Conservation (phyloP, 2,329 filamentous ascomycete species). For the Colletotrichum tropicale region DNA sequence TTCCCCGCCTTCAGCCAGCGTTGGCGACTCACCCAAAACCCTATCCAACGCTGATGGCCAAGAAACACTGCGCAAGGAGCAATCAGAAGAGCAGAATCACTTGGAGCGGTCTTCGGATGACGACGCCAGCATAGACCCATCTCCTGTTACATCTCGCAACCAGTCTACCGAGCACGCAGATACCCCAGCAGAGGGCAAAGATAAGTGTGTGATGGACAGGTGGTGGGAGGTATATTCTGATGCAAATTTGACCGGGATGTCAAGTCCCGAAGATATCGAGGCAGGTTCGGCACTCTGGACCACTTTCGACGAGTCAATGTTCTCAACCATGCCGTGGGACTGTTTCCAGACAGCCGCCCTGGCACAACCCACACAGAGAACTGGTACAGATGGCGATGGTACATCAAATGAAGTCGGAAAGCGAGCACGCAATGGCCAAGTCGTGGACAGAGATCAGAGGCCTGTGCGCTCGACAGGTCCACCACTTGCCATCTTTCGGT, state of each 20-base stretch:
- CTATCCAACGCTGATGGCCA: not conserved
- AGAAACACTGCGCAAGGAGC: not conserved
- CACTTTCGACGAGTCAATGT: not conserved
- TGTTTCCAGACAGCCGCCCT: not conserved
- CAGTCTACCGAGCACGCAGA: not conserved
- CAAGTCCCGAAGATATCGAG: not conserved
- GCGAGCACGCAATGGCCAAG: not conserved
- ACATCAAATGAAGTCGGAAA: not conserved
- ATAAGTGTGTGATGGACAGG: not conserved
- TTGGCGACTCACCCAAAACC: not conserved
- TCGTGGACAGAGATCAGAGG: not conserved
- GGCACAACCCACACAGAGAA: not conserved
- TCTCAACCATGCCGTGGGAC: not conserved
- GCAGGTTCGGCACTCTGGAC: not conserved
- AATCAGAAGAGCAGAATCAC: not conserved
- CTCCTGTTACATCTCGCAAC: rapidly evolving
- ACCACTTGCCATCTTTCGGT: not conserved
- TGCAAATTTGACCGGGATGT: not conserved
- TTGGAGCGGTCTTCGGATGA: not conserved
- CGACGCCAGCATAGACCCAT: not conserved
- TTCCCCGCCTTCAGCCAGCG: not conserved
- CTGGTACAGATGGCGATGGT: rapidly evolving
- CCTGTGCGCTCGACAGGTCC: not conserved
- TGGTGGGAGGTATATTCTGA: not conserved
- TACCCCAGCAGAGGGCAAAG: not conserved